Conservation (phyloP, 331 rosid genomes). For the Malus hybrid region DNA sequence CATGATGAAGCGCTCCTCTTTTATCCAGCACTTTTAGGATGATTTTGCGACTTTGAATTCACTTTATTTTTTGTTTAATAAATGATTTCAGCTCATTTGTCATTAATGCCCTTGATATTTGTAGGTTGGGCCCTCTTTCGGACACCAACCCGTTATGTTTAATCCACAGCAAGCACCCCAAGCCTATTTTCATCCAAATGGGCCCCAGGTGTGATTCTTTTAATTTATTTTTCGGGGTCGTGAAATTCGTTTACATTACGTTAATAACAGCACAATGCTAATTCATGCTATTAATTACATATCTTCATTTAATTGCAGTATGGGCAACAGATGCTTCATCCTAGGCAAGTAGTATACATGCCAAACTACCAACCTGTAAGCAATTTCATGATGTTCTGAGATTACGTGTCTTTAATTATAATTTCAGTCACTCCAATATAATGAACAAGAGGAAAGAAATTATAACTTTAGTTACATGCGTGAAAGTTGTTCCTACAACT, state of each 20-base stretch:
- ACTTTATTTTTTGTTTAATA: not conserved
- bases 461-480: no score
- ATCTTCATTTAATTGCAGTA: slow-evolving; percentile 50
- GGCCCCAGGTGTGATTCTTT: slow-evolving; percentile 60
- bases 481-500: not conserved
- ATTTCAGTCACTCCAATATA: not conserved
- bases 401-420: not conserved
- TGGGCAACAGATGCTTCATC: slow-evolving; percentile 76
- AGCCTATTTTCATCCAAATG: slow-evolving; percentile 74
- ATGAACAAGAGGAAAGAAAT: not conserved
- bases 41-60: not conserved
- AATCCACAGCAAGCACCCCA: slow-evolving; percentile 74
- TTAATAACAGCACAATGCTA: not conserved
- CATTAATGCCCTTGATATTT: not conserved
- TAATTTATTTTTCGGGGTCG: not conserved
- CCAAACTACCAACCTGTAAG: slow-evolving; percentile 84
- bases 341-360: slow-evolving; percentile 77
- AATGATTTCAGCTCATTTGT: not conserved
- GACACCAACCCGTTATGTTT: slow-evolving; percentile 61
- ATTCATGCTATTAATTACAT: slow-evolving; percentile 16
- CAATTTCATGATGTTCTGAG: slow-evolving; percentile 2
- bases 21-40: not conserved
- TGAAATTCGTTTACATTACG: not conserved
- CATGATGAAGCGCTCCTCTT: no score
- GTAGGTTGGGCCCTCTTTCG: slow-evolving; percentile 74